Evolutionary conservation across 345 rosid genomes (phyloP).

Genomic region (Citrus mangshanensis): DNA sequence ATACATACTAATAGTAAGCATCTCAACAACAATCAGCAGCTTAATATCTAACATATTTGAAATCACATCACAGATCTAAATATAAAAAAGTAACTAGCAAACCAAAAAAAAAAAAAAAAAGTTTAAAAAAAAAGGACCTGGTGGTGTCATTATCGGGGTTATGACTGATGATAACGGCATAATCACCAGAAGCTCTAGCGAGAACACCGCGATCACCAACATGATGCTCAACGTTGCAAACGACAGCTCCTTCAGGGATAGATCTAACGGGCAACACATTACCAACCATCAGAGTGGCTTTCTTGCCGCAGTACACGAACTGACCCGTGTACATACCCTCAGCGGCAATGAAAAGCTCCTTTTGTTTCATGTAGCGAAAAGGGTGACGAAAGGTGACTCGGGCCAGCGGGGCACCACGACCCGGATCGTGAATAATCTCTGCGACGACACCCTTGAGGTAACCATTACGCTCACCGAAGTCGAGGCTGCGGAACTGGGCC

Average conservation of each 20-base stretch:
- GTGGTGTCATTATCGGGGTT: slow-evolving; percentile 53
- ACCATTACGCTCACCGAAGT: slow-evolving; percentile 51
- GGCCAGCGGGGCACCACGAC: slow-evolving; percentile 48
- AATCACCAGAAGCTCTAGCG: slow-evolving; percentile 43
- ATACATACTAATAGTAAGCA: no score
- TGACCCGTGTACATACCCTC: slow-evolving; percentile 55
- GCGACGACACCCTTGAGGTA: slow-evolving; percentile 45
- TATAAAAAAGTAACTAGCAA: background rate
- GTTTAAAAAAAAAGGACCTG: slow-evolving; percentile 14
- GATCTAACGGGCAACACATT: slow-evolving; percentile 50
- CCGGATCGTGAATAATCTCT: slow-evolving; percentile 51
- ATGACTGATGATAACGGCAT: slow-evolving; percentile 45
- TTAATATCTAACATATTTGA: no score
- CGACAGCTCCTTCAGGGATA: slow-evolving; percentile 51
- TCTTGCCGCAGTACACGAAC: slow-evolving; percentile 63
- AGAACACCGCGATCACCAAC: slow-evolving; percentile 50
- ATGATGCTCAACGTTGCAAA: slow-evolving; percentile 50
- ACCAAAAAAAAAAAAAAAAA: no score
- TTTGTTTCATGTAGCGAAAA: slow-evolving; percentile 47
- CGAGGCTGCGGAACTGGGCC: slow-evolving; percentile 48
- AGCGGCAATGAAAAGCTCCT: slow-evolving; percentile 54
- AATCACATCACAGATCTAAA: background rate
- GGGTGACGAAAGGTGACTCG: slow-evolving; percentile 46
- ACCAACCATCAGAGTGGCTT: slow-evolving; percentile 55
- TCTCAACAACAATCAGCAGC: no score